Percentiles rank a stretch among this genome's conserved stretches.
Evolutionary conservation across 2,329 filamentous ascomycete species (phyloP).

Genomic region (Fusarium tuaranense): DNA sequence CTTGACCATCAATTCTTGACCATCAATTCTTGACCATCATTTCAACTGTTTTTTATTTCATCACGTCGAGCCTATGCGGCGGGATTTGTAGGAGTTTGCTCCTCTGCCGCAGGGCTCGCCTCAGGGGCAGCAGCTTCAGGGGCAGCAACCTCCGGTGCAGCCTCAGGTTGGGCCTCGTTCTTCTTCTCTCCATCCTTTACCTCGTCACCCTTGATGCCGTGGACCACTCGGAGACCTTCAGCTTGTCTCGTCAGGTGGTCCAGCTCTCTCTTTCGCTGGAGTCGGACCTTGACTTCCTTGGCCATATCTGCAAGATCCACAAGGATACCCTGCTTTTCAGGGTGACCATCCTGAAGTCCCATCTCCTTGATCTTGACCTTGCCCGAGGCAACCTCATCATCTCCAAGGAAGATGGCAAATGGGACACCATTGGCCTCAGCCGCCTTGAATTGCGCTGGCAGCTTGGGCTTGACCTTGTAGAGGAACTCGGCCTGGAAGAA

Average conservation of each 20-base stretch:
- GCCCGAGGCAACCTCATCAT: slow-evolving; percentile 86
- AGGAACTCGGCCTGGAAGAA: slow-evolving; percentile 79
- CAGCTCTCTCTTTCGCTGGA: slow-evolving; percentile 57
- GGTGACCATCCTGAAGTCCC: slow-evolving; percentile 81
- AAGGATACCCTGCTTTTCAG: slow-evolving; percentile 88
- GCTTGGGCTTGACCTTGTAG: slow-evolving; percentile 91
- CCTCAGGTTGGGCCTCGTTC: slow-evolving; percentile 24
- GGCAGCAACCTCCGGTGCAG: slow-evolving; percentile 4
- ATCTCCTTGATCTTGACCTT: slow-evolving; percentile 88
- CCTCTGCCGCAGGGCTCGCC: slow-evolving; percentile 18
- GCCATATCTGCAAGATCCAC: slow-evolving; percentile 74
- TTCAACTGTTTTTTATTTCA: slow-evolving; percentile 32
- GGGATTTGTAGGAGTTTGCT: slow-evolving; percentile 23
- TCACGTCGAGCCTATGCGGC: slow-evolving; percentile 16
- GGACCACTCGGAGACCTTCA: slow-evolving; percentile 59
- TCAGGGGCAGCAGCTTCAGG: slow-evolving; percentile 14
- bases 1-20: too few relatives aligned
- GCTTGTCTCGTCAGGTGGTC: slow-evolving; percentile 57
- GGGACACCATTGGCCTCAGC: slow-evolving; percentile 85
- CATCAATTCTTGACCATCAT: slow-evolving; percentile 29
- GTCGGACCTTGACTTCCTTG: slow-evolving; percentile 67
- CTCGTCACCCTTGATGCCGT: slow-evolving; percentile 55
- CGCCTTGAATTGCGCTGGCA: slow-evolving; percentile 90
- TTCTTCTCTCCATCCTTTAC: slow-evolving; percentile 31
- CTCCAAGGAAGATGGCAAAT: slow-evolving; percentile 88